Evolutionary conservation across 2,329 filamentous ascomycete species (phyloP).

Genomic region (Pleoardoris graminearum): DNA sequence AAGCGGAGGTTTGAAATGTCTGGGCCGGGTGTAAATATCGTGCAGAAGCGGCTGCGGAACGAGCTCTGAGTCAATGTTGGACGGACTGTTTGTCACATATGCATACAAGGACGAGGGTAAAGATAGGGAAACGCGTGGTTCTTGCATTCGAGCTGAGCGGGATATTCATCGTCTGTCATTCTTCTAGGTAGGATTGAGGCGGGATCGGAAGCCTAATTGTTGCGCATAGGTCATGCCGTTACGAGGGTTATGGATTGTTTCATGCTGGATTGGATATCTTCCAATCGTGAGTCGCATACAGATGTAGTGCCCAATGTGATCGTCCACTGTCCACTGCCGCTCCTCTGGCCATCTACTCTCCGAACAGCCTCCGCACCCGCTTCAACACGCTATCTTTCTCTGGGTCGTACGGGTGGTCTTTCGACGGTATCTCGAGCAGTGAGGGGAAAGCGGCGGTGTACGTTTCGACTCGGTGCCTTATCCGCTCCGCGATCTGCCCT

Average conservation of each 20-base stretch:
- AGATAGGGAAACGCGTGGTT: neutral
- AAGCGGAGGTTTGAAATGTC: conserved; percentile 39
- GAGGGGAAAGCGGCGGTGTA: conserved; percentile 97
- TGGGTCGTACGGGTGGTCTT: conserved; percentile 98
- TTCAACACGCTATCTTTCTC: conserved; percentile 98
- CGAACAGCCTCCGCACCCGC: conserved; percentile 75
- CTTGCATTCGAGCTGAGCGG: conserved; percentile 12
- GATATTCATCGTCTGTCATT: conserved; percentile 18
- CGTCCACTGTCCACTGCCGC: too few relatives aligned
- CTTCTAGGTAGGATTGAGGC: conserved; percentile 7
- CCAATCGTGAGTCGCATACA: conserved; percentile 4
- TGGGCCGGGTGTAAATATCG: conserved; percentile 40
- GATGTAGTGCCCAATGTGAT: too few relatives aligned
- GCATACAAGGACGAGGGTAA: neutral
- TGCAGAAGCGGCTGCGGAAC: conserved; percentile 37
- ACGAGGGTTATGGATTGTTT: conserved; percentile 24
- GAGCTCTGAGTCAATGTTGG: conserved; percentile 31
- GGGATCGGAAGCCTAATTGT: neutral
- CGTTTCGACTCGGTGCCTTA: conserved; percentile 85
- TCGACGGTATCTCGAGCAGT: conserved; percentile 94
- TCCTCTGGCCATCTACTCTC: conserved; percentile 58
- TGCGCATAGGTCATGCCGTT: conserved; percentile 16
- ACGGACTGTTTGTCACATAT: neutral
- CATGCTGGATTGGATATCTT: conserved; percentile 16
- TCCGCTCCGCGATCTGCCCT: conserved; percentile 83